Evolutionary conservation across 768 basidiomycete species (phyloP), one percentile per base, ranked within the genome.

Genomic region (Megacollybia marginata): DNA sequence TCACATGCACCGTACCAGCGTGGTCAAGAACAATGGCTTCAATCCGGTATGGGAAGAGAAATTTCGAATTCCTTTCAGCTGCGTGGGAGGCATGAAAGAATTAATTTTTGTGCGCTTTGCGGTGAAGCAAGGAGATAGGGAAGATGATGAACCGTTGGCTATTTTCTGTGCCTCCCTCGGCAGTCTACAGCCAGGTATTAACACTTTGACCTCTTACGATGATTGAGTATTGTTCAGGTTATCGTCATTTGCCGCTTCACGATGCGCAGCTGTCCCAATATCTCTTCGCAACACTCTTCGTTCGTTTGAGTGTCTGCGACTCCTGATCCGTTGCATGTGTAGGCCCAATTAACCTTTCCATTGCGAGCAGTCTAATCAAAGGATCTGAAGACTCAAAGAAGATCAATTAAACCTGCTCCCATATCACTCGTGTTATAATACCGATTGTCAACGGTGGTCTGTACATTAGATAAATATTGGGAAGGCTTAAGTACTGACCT

Each of bases 251-350:
- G 5, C 92, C 95, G 0, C 69, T 98, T 33, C 89, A 92, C 58
- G 95, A 98, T 64, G 68, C 78, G 2, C 85, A 93, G 61, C 79
- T 91, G 42, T 85, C 87, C 35, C 92, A 93, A 59, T 89, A 85
- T 59, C 71, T 97, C 46, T 97, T 94, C 66, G 91, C 93, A 19
- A 93, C 93, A n/a, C 72, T 98, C 15, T 96, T 97, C 59, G 83
- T 95, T 18, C 68, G 78, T 49, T 77, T 85, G 38, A 40, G 18
- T 40, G 8, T 40, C 8, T 40, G 13, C 18, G 38, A 40, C 13
- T 40, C 13, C 2, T 40, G 18, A 40, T 40, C 4, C 13, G 13
- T 4, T 18, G 38, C 18, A n/a, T n/a, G n/a, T n/a, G n/a, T n/a
- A 15, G 38, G 8, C 38, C 38, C 15, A 40, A 40, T 15, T 40